Percentiles rank a stretch among this genome's conserved stretches.
Evolutionary conservation across 1,284 basidiomycete species (phyloP).

Genomic region (Clitocybe nebularis): DNA sequence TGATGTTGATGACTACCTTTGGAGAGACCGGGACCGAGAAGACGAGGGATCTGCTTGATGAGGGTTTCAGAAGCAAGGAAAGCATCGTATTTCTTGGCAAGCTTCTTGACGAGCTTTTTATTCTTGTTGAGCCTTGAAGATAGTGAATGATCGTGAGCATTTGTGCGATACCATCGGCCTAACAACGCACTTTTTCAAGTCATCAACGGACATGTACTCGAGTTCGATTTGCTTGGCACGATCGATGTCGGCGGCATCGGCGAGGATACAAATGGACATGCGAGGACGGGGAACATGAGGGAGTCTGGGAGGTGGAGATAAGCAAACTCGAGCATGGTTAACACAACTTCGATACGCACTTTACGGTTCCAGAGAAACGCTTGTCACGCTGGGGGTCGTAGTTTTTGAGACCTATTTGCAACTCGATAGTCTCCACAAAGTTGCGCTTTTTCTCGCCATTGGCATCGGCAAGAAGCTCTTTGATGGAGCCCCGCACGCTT

Average conservation of each 20-base stretch:
- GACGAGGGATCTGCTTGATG: constrained; percentile 99
- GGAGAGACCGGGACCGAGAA: constrained; percentile 98
- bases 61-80: constrained; percentile 97
- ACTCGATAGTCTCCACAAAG: constrained; percentile 91
- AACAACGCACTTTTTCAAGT: constrained; percentile 87
- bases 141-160: background rate
- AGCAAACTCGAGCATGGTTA: constrained; percentile 1
- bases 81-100: constrained; percentile 99
- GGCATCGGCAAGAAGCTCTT: constrained; percentile 75
- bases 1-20: constrained; percentile 61
- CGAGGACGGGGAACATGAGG: constrained; percentile 96
- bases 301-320: constrained; percentile 49
- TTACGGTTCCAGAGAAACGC: constrained; percentile 97
- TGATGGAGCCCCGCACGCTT: constrained; percentile 97
- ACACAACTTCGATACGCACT: constrained; percentile 46
- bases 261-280: constrained; percentile 99
- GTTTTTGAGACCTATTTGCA: constrained; percentile 98
- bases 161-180: background rate
- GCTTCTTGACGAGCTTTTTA: constrained; percentile 99
- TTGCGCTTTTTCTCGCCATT: constrained; percentile 84
- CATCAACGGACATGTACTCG: constrained; percentile 99
- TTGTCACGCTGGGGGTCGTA: constrained; percentile 95
- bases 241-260: constrained; percentile 98
- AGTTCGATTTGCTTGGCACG: constrained; percentile 96
- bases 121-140: constrained; percentile 89